These are phyloP conservation scores for Centrapalus pauciflorus DNA, from an alignment of 129 eudicot genomes.

Conservation along the genomic window DNA sequence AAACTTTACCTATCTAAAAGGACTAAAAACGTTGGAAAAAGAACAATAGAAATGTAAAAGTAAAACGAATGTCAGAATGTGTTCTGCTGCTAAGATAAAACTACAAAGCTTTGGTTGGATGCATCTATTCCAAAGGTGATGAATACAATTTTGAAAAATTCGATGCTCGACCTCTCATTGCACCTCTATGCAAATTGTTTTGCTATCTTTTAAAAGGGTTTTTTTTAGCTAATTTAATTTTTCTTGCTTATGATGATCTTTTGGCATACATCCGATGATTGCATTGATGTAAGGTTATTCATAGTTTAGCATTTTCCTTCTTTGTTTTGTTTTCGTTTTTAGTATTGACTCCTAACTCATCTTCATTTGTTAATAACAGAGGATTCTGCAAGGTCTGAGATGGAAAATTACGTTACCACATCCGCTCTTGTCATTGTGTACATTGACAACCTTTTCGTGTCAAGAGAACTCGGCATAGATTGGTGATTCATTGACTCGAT, in stretches of 20 bases:
- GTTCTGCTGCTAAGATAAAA: too few relatives aligned
- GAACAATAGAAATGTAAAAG: too few relatives aligned
- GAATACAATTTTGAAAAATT: too few relatives aligned
- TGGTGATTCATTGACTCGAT: conserved; percentile 46
- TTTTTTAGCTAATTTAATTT: background rate
- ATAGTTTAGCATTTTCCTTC: background rate
- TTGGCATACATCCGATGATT: background rate
- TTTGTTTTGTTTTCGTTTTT: background rate
- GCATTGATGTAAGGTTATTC: background rate
- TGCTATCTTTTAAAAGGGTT: too few relatives aligned
- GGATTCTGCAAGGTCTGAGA: conserved; percentile 63
- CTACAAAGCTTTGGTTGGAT: too few relatives aligned
- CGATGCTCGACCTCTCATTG: too few relatives aligned
- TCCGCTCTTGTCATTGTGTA: conserved; percentile 55
- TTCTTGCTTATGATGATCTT: background rate
- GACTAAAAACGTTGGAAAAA: too few relatives aligned
- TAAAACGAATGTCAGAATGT: too few relatives aligned
- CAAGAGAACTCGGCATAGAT: conserved; percentile 73
- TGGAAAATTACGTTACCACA: conserved; percentile 71
- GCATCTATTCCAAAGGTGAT: too few relatives aligned
- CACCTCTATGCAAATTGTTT: too few relatives aligned
- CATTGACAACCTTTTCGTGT: conserved; percentile 68
- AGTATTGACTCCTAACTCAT: background rate
- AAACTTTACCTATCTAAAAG: too few relatives aligned
- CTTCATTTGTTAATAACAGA: conserved; percentile 41